Conservation (phyloP, 192 early-diverging fungal genomes). For the Linnemannia exigua region DNA sequence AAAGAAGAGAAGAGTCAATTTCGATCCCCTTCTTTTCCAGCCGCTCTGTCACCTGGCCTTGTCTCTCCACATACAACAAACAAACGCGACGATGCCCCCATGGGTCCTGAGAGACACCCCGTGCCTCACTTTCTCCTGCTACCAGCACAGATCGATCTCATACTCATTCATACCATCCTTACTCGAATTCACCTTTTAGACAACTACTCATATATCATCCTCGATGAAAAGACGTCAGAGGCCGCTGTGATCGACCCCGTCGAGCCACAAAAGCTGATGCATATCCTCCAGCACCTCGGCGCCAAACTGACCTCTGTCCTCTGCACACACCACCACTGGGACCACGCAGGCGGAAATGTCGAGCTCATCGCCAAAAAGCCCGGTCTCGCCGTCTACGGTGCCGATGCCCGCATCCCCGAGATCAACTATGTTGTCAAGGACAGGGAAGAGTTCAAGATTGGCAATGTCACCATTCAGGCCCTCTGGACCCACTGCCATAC, state of each 20-base stretch:
- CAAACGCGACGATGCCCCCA: too few species aligned
- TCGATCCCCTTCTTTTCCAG: background rate
- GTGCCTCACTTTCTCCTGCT: background rate
- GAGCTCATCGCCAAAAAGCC: conserved; percentile 72
- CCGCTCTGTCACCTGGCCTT: background rate
- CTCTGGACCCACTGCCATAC: conserved; percentile 92
- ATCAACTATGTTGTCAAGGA: conserved; percentile 83
- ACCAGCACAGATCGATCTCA: background rate
- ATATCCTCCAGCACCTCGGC: conserved; percentile 68
- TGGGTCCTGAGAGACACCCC: too few species aligned
- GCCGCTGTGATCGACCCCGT: conserved; percentile 89
- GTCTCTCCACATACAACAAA: too few species aligned
- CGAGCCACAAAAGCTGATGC: conserved; percentile 79
- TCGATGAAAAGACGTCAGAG: conserved; percentile 76
- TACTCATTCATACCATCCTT: background rate
- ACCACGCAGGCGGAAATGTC: conserved; percentile 89
- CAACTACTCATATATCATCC: conserved; percentile 91
- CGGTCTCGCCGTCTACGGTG: conserved; percentile 83
- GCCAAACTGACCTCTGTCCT: conserved; percentile 76
- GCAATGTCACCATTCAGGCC: conserved; percentile 80
- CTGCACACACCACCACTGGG: conserved; percentile 92
- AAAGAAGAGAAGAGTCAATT: too few species aligned
- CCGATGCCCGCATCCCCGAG: conserved; percentile 88
- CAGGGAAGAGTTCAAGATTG: conserved; percentile 82
- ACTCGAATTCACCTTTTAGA: conserved; percentile 62